Percentiles rank a stretch among this genome's conserved stretches.
Evolutionary conservation across 164 flowering plant species (phyloP).

Genomic region (Aristolochia contorta): DNA sequence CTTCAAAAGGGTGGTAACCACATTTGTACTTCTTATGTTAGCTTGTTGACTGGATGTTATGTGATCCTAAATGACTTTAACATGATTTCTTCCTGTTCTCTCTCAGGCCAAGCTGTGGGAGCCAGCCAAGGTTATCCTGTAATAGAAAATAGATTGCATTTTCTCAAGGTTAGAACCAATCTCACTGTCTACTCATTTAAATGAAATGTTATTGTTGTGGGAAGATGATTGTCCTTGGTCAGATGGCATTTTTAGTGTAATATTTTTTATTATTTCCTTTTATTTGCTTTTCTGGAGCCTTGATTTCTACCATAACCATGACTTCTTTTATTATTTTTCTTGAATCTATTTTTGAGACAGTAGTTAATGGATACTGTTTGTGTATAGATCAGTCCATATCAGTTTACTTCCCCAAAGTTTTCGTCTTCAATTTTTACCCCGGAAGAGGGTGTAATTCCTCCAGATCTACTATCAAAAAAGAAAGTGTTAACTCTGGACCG

Average conservation of each 20-base stretch:
- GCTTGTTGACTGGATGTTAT: too few species aligned
- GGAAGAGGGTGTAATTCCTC: slow-evolving; percentile 41
- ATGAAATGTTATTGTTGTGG: neutral
- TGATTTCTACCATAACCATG: neutral
- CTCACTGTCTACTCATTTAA: slow-evolving; percentile 14
- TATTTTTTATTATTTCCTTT: neutral
- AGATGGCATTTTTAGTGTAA: neutral
- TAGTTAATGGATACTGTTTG: neutral
- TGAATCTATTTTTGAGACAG: too few species aligned
- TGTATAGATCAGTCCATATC: neutral
- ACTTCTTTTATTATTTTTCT: neutral
- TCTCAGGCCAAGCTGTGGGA: too few species aligned
- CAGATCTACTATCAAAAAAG: slow-evolving; percentile 44
- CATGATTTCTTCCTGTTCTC: too few species aligned
- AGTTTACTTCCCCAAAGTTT: slow-evolving; percentile 21
- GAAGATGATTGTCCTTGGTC: neutral
- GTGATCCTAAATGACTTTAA: too few species aligned
- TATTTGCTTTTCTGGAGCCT: neutral
- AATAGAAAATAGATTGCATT: neutral
- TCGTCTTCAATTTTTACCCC: slow-evolving; percentile 47
- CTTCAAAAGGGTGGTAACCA: too few species aligned
- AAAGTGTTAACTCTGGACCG: slow-evolving; percentile 34
- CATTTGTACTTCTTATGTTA: too few species aligned
- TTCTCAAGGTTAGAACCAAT: neutral
- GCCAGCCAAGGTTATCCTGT: neutral